Percentiles rank a stretch among this genome's conserved stretches.
Conservation (phyloP, 805 yeast species). For the Candida dendrica region DNA sequence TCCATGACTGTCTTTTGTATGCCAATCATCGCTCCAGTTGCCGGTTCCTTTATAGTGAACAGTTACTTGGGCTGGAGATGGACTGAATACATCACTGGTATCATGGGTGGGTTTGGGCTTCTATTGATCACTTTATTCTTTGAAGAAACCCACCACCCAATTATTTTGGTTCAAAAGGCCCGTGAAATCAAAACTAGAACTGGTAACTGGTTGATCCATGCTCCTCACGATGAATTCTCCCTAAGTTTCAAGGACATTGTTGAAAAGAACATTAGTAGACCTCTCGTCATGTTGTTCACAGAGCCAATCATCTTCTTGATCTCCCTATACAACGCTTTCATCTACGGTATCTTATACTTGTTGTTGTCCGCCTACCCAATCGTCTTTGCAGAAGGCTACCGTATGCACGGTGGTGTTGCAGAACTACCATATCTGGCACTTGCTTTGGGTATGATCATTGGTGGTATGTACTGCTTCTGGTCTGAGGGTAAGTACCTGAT, state of each 20-base stretch:
- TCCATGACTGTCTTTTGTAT: constrained; percentile 70
- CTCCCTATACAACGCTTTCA: constrained; percentile 67
- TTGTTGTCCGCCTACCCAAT: constrained; percentile 71
- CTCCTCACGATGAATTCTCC: constrained; percentile 63
- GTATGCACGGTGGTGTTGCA: constrained; percentile 54
- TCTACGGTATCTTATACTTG: constrained; percentile 73
- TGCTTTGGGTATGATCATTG: constrained; percentile 58
- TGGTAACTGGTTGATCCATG: constrained; percentile 77
- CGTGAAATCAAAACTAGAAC: constrained; percentile 53
- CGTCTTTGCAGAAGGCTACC: constrained; percentile 57
- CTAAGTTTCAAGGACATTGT: constrained; percentile 51
- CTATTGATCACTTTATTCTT: constrained; percentile 35
- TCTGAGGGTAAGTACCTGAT: constrained; percentile 46
- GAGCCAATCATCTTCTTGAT: constrained; percentile 72
- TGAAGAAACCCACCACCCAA: constrained; percentile 69
- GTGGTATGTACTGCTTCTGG: constrained; percentile 45
- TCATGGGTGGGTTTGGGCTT: constrained; percentile 41
- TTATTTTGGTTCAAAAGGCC: constrained; percentile 58
- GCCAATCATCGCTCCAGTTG: constrained; percentile 78
- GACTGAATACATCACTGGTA: constrained; percentile 67
- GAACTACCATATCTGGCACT: constrained; percentile 78
- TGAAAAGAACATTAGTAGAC: constrained; percentile 59
- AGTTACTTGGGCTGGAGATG: constrained; percentile 74
- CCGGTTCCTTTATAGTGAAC: constrained; percentile 62
- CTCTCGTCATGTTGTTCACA: constrained; percentile 53